phyloP scores from a whole-genome alignment of 108 stramenopile genomes.

The Ochromonas danica region DNA sequence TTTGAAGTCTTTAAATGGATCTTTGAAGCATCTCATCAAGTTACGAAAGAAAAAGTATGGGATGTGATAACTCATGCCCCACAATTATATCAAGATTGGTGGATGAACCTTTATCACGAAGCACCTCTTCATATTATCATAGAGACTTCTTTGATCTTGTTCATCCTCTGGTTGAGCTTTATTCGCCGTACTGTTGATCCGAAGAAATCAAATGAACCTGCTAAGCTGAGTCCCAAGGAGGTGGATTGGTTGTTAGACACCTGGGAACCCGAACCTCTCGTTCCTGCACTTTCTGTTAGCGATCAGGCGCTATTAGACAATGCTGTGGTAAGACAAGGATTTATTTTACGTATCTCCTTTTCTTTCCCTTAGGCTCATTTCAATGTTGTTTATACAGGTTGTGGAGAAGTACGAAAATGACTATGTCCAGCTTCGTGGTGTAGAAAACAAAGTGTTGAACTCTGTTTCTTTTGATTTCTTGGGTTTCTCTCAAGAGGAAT shows the following conservation, averaged over 20 bases:
- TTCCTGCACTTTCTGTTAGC: slow-evolving; percentile 46
- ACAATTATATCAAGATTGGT: slow-evolving; percentile 69
- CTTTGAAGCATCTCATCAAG: neutral
- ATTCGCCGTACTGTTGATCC: slow-evolving; percentile 47
- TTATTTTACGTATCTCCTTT: neutral
- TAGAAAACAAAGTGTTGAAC: slow-evolving; percentile 54
- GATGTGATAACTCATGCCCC: slow-evolving; percentile 11
- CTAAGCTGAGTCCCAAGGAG: slow-evolving; percentile 42
- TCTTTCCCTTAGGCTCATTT: neutral
- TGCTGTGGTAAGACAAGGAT: slow-evolving; percentile 4
- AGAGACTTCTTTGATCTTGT: slow-evolving; percentile 81
- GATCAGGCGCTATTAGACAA: neutral
- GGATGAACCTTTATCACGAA: slow-evolving; percentile 68
- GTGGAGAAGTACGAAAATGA: slow-evolving; percentile 25
- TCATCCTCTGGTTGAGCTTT: slow-evolving; percentile 76
- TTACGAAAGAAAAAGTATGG: neutral
- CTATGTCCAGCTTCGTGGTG: slow-evolving; percentile 35
- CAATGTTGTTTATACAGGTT: neutral
- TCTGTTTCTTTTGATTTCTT: slow-evolving; percentile 58
- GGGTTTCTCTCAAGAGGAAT: slow-evolving; percentile 40
- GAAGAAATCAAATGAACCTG: neutral
- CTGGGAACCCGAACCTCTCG: slow-evolving; percentile 83
- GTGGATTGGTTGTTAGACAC: slow-evolving; percentile 77
- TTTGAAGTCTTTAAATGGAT: neutral
- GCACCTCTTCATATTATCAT: slow-evolving; percentile 88